Evolutionary conservation across 1,284 basidiomycete species (phyloP).

Genomic region (Leccinum griseonigrum): DNA sequence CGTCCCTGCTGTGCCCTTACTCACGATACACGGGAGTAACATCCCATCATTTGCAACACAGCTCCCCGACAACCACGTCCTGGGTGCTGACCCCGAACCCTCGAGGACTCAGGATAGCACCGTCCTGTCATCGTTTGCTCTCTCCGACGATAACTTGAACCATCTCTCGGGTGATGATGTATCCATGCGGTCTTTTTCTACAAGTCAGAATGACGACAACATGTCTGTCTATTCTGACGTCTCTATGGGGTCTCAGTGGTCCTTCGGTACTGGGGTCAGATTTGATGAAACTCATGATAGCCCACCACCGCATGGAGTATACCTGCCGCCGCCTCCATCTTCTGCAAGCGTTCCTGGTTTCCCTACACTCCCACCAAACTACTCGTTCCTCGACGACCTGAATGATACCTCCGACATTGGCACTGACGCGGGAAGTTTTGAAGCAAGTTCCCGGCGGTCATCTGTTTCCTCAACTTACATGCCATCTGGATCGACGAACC

Average conservation of each 20-base stretch:
- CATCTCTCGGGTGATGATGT: background rate
- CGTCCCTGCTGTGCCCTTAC: too few relatives aligned
- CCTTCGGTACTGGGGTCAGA: background rate
- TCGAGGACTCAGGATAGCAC: too few relatives aligned
- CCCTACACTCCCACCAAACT: background rate
- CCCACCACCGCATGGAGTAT: background rate
- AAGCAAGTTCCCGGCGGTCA: background rate
- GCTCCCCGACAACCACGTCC: too few relatives aligned
- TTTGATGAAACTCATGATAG: background rate
- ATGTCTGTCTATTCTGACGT: background rate
- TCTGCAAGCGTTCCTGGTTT: background rate
- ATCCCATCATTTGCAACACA: too few relatives aligned
- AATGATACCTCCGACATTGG: background rate
- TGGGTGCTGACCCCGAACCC: too few relatives aligned
- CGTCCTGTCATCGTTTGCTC: too few relatives aligned
- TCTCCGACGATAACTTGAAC: background rate
- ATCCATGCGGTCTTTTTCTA: background rate
- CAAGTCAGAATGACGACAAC: background rate
- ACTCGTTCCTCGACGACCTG: background rate
- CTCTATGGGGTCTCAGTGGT: background rate
- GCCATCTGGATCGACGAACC: too few relatives aligned
- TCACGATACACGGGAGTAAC: too few relatives aligned
- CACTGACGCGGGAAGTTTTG: background rate
- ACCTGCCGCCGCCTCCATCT: background rate
- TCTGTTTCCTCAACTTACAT: background rate